Percentiles rank a stretch among this genome's conserved stretches.
These are phyloP conservation scores for Trametes polyzona DNA, from an alignment of 1,284 basidiomycete genomes.

Conservation along the genomic window DNA sequence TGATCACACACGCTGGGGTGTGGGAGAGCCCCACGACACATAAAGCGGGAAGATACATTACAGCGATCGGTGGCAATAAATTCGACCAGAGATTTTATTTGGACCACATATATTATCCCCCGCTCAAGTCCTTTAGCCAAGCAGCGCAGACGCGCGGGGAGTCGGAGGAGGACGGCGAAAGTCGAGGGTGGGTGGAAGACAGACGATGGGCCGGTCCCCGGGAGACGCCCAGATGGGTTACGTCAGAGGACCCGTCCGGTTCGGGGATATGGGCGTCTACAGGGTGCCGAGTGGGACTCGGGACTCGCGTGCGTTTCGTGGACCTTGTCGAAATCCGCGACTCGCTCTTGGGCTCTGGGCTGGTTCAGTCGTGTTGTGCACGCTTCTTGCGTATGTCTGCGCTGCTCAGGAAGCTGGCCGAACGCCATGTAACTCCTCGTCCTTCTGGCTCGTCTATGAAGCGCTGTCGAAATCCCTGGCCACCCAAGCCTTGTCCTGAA, in stretches of 20 bases:
- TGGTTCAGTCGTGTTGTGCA: conserved; percentile 17
- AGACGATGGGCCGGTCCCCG: no score
- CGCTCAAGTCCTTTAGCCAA: no score
- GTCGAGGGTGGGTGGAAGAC: no score
- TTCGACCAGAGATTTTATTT: no score
- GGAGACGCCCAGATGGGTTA: no score
- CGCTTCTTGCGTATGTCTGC: conserved; percentile 52
- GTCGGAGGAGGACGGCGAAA: no score
- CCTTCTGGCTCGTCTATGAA: conserved; percentile 14
- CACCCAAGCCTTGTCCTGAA: conserved; percentile 1
- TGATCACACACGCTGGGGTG: not conserved
- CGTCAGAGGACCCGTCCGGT: not conserved
- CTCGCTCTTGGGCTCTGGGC: not conserved
- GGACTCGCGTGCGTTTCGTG: not conserved
- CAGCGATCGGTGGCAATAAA: no score
- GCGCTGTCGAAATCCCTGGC: conserved; percentile 10
- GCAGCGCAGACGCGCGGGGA: no score
- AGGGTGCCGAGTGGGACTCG: not conserved
- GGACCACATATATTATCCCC: no score
- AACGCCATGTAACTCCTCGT: conserved; percentile 50
- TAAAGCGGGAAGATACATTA: no score
- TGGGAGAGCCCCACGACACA: no score
- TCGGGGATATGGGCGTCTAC: not conserved
- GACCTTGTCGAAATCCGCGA: not conserved
- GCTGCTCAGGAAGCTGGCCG: conserved; percentile 38